Conservation (phyloP, 257 asterid genomes). For the Coffea canephora region DNA sequence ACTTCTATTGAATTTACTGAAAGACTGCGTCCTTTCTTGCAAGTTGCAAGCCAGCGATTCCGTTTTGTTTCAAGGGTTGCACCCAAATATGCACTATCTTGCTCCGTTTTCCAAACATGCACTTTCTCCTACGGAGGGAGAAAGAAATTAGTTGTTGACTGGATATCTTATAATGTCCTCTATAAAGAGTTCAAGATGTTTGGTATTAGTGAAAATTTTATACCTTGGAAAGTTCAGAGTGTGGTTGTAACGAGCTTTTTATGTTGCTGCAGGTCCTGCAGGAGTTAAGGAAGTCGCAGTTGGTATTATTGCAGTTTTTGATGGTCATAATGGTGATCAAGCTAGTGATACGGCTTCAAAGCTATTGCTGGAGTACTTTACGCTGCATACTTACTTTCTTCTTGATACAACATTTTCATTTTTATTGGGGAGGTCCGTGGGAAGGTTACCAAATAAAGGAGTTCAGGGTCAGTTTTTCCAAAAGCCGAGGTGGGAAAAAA, state of each 20-base stretch:
- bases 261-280: conserved; percentile 44
- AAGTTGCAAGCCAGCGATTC: neutral
- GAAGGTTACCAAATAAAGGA: conserved; percentile 51
- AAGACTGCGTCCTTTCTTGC: neutral
- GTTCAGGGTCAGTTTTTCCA: conserved; percentile 35
- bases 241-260: neutral
- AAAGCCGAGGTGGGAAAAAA: conserved; percentile 46
- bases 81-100: neutral
- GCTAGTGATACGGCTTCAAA: conserved; percentile 96
- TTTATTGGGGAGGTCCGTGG: conserved; percentile 52
- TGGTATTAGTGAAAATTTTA: neutral
- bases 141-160: no score
- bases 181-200: neutral
- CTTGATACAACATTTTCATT: conserved; percentile 72
- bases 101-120: neutral
- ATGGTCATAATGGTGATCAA: conserved; percentile 94
- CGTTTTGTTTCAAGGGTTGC: neutral
- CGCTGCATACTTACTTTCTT: conserved; percentile 83
- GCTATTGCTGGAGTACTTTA: conserved; percentile 71
- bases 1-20: neutral
- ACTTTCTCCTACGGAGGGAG: neutral
- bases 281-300: conserved; percentile 72
- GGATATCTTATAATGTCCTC: neutral
- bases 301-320: conserved; percentile 87
- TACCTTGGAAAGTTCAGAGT: neutral